Percentiles rank a stretch among this genome's conserved stretches.
These are phyloP conservation scores for Bimuria novae-zelandiae DNA, from an alignment of 2,329 filamentous ascomycete genomes.

Conservation along the genomic window DNA sequence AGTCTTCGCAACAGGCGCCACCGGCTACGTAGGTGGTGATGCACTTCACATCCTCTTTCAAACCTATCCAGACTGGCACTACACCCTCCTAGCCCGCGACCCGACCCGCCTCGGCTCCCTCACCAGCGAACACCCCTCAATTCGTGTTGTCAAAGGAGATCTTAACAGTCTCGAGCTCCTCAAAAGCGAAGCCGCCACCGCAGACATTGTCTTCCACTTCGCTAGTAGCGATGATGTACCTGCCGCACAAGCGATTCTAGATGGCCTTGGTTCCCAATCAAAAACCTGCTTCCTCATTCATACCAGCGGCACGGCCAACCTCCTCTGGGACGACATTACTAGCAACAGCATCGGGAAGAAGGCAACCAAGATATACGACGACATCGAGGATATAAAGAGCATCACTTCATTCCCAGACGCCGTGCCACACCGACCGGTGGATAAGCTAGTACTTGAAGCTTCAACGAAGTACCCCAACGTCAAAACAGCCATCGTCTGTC, in stretches of 20 bases:
- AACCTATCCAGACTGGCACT: slow-evolving; percentile 7
- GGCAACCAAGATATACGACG: slow-evolving; percentile 5
- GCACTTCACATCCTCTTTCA: slow-evolving; percentile 2
- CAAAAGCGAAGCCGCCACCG: background rate
- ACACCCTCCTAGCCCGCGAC: background rate
- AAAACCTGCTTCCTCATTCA: slow-evolving; percentile 5
- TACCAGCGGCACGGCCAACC: slow-evolving; percentile 2
- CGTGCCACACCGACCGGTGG: slow-evolving; percentile 1
- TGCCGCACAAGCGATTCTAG: background rate
- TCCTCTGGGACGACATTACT: background rate
- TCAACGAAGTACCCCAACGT: background rate
- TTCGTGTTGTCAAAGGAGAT: slow-evolving; percentile 4
- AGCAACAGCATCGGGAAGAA: slow-evolving; percentile 1
- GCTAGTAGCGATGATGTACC: slow-evolving; percentile 3
- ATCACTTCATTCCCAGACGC: slow-evolving; percentile 6
- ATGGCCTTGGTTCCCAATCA: slow-evolving; percentile 2
- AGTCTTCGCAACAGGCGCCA: slow-evolving; percentile 5
- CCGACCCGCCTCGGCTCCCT: background rate
- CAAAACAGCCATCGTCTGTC: slow-evolving; percentile 1
- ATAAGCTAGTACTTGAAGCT: slow-evolving; percentile 5
- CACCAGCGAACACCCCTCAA: background rate
- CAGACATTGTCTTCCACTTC: slow-evolving; percentile 5
- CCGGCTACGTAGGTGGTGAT: slow-evolving; percentile 8
- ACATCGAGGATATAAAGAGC: slow-evolving; percentile 3
- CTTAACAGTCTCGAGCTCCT: background rate